phyloP scores from a whole-genome alignment of 2,329 filamentous ascomycete genomes.

The Drechmeria coniospora region DNA sequence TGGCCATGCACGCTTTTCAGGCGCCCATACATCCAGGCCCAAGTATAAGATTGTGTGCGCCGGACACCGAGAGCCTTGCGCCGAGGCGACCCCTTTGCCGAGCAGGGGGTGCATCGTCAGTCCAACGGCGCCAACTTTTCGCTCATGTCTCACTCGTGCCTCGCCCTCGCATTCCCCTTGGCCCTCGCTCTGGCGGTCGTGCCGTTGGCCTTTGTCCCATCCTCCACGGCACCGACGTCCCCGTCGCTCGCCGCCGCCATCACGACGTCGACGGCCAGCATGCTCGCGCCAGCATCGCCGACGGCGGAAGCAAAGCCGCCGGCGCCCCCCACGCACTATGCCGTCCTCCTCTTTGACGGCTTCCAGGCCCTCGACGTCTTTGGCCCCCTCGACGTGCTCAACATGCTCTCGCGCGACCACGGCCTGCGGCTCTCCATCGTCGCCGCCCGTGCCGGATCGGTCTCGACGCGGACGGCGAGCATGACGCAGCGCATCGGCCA shows the following conservation, averaged over 20 bases:
- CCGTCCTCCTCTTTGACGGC: conserved; percentile 18
- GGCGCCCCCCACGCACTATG: conserved; percentile 9
- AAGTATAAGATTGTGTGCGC: no score
- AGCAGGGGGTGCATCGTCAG: no score
- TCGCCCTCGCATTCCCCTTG: no score
- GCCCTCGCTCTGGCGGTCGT: background rate
- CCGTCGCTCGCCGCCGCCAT: no score
- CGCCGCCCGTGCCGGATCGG: conserved; percentile 12
- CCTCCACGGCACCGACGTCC: background rate
- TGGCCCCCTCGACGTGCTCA: conserved; percentile 20
- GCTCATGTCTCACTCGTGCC: no score
- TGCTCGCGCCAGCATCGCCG: background rate
- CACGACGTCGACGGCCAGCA: background rate
- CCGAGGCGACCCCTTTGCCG: no score
- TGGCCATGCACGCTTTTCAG: no score
- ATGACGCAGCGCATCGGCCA: conserved; percentile 12
- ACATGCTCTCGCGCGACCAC: conserved; percentile 10
- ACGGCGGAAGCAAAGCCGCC: background rate
- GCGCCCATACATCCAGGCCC: no score
- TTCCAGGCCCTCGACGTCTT: conserved; percentile 25
- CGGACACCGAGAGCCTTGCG: no score
- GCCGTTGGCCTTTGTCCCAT: background rate
- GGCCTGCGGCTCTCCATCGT: conserved; percentile 13
- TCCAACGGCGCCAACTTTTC: no score
- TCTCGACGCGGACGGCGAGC: conserved; percentile 9